Conservation (phyloP, 495 filamentous ascomycete species). For the Daldinia bambusicola region DNA sequence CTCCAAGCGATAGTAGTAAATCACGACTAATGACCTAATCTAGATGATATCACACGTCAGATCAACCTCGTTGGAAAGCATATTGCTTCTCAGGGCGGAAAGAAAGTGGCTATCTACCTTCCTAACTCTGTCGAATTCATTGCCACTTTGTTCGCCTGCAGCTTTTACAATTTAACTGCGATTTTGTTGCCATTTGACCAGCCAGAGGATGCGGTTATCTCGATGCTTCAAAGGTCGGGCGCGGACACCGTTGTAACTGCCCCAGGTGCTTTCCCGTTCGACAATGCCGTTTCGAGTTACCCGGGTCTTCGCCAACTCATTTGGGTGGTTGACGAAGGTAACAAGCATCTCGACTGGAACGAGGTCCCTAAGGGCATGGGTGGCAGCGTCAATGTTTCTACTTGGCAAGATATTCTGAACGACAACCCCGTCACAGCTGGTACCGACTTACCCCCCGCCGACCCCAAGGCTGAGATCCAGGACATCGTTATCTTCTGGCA, state of each 20-base stretch:
- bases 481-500: conserved; percentile 72
- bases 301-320: conserved; percentile 78
- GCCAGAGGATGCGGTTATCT: conserved; percentile 69
- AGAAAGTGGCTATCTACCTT: conserved; percentile 87
- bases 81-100: conserved; percentile 72
- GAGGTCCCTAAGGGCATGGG: conserved; percentile 80
- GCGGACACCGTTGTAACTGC: conserved; percentile 85
- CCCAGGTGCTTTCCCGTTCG: conserved; percentile 87
- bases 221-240: conserved; percentile 72
- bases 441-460: conserved; percentile 56
- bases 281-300: conserved; percentile 72
- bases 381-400: conserved; percentile 76
- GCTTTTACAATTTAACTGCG: conserved; percentile 83
- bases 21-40: conserved; percentile 25
- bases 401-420: conserved; percentile 87
- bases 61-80: conserved; percentile 88
- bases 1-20: background rate
- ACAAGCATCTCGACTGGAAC: conserved; percentile 89
- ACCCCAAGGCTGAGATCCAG: conserved; percentile 59
- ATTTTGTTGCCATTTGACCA: conserved; percentile 87
- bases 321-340: conserved; percentile 94
- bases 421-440: conserved; percentile 63
- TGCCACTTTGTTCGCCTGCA: conserved; percentile 67
- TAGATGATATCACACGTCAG: conserved; percentile 78
- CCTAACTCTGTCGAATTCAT: conserved; percentile 94